Base-by-base conservation (phyloP, 305 asterid genomes). In the Fraxinus sp. region DNA sequence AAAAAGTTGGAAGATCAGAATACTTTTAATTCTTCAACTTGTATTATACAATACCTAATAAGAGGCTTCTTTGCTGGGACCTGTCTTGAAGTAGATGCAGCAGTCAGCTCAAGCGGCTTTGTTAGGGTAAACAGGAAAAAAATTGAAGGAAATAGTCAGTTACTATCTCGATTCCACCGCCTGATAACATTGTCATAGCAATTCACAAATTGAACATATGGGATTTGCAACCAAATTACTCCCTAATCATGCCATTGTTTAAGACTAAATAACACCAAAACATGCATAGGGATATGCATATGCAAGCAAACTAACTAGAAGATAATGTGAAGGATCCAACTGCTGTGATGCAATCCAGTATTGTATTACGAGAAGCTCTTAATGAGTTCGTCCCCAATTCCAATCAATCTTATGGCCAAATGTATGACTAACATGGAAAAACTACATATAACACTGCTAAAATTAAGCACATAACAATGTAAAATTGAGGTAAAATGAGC, bases 41-140 rank as follows among this genome's bases (percentile, higher is more conserved):
- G 37, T 16, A 57, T 33, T 33, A 52, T 5, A 64, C 41, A 59
- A 71, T 87, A 92, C 97, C 98, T 91, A 20, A 94, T 90, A 80
- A 93, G 88, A 64, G 97, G 98, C 88, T 91, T 94, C 91, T 88
- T 94, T 80, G 89, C 81, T 36, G 91, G 88, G 68, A 88, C 83
- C 5, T 59, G 84, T 10, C 84, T 84, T 49, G 97, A 55, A 64
- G 85, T 39, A 28, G 95, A 84, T 11, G 89, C 87, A 0, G 84
- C 91, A 26, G 91, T 78, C 83, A 88, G 88, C 85, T 89, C 95
- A 74, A 89, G 86, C 20, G 97, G 95, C 98, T 91, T 39, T 80
- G 80, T 11, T 16, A 76, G 74, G 59, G 52, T 11, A 14, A 66
- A 57, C 66, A n/a, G 66, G 66, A 68, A 83, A 68, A 85, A 74